A percentile compares a stretch with the other conserved stretches of the same genome.
These are phyloP conservation scores for Medakamo hakoo DNA, from an alignment of 139 green algal species.

Conservation along the genomic window DNA sequence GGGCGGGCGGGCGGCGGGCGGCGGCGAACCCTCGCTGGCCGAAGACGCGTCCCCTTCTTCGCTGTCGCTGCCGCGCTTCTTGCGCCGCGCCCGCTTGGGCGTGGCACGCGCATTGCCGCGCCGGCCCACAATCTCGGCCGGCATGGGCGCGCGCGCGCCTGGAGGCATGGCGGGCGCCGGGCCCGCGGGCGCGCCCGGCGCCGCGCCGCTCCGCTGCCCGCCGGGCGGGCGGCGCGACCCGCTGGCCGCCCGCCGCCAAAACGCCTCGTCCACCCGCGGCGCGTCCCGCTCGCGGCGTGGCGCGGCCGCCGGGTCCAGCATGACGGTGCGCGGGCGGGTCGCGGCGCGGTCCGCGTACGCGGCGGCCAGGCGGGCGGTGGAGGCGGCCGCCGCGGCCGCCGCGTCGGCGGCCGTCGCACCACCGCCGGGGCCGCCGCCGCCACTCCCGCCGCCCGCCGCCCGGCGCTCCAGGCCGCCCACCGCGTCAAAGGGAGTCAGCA, in stretches of 20 bases:
- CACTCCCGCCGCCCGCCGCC: constrained; percentile 10
- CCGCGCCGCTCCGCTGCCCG: background rate
- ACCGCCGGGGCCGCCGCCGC: background rate
- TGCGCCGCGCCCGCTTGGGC: background rate
- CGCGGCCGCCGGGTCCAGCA: constrained; percentile 36
- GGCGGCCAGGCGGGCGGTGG: background rate
- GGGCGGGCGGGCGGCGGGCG: background rate
- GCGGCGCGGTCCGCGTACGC: background rate
- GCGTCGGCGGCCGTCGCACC: too few species aligned
- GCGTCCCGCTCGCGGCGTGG: constrained; percentile 11
- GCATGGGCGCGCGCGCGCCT: background rate
- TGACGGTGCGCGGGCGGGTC: constrained; percentile 5
- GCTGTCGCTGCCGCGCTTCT: constrained; percentile 1
- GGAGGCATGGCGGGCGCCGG: background rate
- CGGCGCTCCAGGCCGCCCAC: constrained; percentile 59
- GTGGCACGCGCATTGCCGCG: background rate
- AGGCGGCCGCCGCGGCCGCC: background rate
- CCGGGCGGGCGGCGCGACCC: too few species aligned
- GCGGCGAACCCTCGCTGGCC: background rate
- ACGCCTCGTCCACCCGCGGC: constrained; percentile 20
- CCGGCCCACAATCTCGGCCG: background rate
- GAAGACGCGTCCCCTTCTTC: background rate
- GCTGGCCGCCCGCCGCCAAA: constrained; percentile 19
- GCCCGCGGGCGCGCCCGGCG: too few species aligned
- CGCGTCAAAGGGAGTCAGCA: constrained; percentile 73